Base-by-base conservation (phyloP, 2,329 filamentous ascomycete species). In the Trichoderma hamatum region DNA sequence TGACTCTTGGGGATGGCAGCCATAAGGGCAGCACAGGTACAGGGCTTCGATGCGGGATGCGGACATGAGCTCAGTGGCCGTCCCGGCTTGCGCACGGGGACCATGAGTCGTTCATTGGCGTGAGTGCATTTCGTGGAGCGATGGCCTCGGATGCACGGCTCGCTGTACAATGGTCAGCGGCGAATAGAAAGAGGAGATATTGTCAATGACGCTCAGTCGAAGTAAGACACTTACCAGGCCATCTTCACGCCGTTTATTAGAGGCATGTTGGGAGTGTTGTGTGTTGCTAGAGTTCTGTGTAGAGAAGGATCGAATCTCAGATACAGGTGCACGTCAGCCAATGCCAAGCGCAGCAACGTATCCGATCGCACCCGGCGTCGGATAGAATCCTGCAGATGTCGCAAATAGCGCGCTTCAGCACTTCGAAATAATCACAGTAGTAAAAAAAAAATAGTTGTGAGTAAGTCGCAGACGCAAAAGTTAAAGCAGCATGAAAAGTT, bases 61-160 rank as follows among this genome's bases (percentile, higher is more conserved):
- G 90, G 89, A 74, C 90, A 92, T 66, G 86, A 85, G 77, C 89
- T 92, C 67, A 92, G 79, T 10, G 90, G 90, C 61, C 90, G 85
- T 21, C 90, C 90, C 19, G 90, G 90, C 75, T 92, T 92, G 71
- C 90, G 86, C 19, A 93, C 90, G 26, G 89, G 88, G 3, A 92
- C 83, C 84, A 92, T 88, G 39, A 92, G 81, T 69, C 90, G 87
- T 73, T 92, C 89, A 72, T 85, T 84, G 70, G 84, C 84, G 76
- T 93, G 90, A 59, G 86, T 89, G 78, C 90, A 93, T 82, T 91
- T 92, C 64, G 90, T 92, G 34, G 90, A 92, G 74, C 90, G 88
- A 78, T 93, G 90, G 68, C 90, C 90, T 75, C 90, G 88, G 73
- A 92, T 92, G 77, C 90, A 92, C 75, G 90, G 90, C 83, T 88